phyloP scores from a whole-genome alignment of 106 monocot species.

The Gastrodia elata region DNA sequence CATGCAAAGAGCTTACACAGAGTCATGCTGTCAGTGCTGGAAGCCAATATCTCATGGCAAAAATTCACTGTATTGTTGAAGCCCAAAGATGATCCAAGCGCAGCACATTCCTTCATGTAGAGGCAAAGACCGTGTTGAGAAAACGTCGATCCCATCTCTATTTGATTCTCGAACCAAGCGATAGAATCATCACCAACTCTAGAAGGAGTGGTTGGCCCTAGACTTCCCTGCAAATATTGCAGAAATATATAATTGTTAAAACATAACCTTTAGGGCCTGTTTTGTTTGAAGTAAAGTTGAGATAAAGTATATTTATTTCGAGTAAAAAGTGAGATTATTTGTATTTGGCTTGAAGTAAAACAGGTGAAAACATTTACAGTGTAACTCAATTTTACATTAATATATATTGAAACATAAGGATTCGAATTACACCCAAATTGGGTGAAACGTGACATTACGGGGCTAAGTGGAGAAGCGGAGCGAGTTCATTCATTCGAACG shows the following conservation, averaged over 20 bases:
- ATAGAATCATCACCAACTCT: constrained; percentile 26
- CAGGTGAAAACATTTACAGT: too few species aligned
- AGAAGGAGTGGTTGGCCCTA: constrained; percentile 28
- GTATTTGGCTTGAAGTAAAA: too few species aligned
- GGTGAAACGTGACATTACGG: too few species aligned
- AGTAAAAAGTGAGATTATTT: too few species aligned
- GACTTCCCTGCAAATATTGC: constrained; percentile 37
- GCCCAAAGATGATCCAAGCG: constrained; percentile 17
- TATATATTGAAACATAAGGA: too few species aligned
- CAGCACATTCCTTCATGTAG: constrained; percentile 23
- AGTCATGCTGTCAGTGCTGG: background rate
- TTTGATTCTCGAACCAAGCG: constrained; percentile 41
- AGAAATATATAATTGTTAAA: background rate
- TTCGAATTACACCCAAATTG: too few species aligned
- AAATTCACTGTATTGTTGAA: constrained; percentile 6
- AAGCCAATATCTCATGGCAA: background rate
- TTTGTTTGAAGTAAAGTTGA: too few species aligned
- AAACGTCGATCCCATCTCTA: constrained; percentile 65
- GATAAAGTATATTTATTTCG: too few species aligned
- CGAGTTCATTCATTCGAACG: too few species aligned
- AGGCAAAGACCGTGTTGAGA: constrained; percentile 54
- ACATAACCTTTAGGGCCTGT: too few species aligned
- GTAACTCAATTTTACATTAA: too few species aligned
- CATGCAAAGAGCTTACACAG: background rate
- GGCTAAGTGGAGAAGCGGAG: too few species aligned